Conservation (phyloP, 768 basidiomycete genomes). For the Gautieria morchelliformis region DNA sequence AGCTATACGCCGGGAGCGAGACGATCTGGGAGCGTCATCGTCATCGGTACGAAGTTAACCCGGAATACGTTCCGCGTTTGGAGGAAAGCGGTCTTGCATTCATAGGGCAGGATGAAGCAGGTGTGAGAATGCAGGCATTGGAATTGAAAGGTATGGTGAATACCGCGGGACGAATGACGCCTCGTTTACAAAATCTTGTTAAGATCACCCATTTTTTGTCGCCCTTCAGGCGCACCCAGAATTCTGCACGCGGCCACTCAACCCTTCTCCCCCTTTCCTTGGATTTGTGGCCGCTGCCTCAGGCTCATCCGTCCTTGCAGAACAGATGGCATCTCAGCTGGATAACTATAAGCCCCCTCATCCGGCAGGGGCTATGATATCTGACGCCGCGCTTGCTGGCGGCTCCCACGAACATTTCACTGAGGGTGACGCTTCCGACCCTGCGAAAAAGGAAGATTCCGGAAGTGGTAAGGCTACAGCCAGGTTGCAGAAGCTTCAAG, state of each 20-base stretch:
- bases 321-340: conserved; percentile 63
- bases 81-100: conserved; percentile 65
- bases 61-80: conserved; percentile 66
- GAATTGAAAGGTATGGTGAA: conserved; percentile 63
- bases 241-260: conserved; percentile 95
- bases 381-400: conserved; percentile 29
- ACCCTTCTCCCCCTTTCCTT: conserved; percentile 95
- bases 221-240: conserved; percentile 97
- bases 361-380: conserved; percentile 64
- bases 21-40: conserved; percentile 95
- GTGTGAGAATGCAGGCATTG: conserved; percentile 94
- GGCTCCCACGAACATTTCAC: conserved; percentile 8
- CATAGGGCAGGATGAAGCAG: conserved; percentile 87
- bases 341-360: conserved; percentile 62
- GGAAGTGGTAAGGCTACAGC: background rate
- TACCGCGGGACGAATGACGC: background rate
- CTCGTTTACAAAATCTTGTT: background rate
- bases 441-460: conserved; percentile 1
- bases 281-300: conserved; percentile 85
- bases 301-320: conserved; percentile 46
- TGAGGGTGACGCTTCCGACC: conserved; percentile 6
- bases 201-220: conserved; percentile 90
- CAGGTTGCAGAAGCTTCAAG: conserved; percentile 4
- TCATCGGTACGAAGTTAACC: conserved; percentile 95
- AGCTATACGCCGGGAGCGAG: conserved; percentile 72